Conservation (phyloP, 495 filamentous ascomycete genomes). For the Mycothermus thermophilus region DNA sequence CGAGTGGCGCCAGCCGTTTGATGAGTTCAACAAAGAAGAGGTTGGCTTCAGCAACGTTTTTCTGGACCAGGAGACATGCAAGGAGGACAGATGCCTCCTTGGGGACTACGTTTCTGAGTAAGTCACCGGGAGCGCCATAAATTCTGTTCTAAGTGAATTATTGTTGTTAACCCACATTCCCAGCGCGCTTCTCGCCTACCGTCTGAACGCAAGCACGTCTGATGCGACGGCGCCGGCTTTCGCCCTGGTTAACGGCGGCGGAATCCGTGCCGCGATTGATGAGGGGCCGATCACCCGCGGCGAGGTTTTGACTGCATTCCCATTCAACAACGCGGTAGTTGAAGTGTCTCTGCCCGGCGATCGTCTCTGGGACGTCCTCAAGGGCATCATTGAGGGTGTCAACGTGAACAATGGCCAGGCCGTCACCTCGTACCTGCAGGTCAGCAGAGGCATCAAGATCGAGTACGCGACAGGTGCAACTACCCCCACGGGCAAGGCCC, state of each 20-base stretch:
- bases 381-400: slow-evolving; percentile 33
- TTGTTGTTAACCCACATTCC: too few species aligned
- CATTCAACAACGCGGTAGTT: slow-evolving; percentile 43
- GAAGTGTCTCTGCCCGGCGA: slow-evolving; percentile 31
- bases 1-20: slow-evolving; percentile 39
- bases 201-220: slow-evolving; percentile 23
- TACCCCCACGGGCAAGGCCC: slow-evolving; percentile 14
- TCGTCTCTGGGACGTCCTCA: slow-evolving; percentile 35
- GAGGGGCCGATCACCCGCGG: slow-evolving; percentile 37
- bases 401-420: slow-evolving; percentile 31
- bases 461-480: slow-evolving; percentile 29
- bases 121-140: too few species aligned
- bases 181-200: slow-evolving; percentile 42
- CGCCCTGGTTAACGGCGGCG: slow-evolving; percentile 42
- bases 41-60: slow-evolving; percentile 33
- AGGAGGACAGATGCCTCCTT: slow-evolving; percentile 35
- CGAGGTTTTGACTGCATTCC: slow-evolving; percentile 42
- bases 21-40: slow-evolving; percentile 31
- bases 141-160: too few species aligned
- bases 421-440: slow-evolving; percentile 40
- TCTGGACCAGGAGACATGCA: slow-evolving; percentile 39
- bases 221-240: slow-evolving; percentile 23
- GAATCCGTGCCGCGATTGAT: slow-evolving; percentile 43
- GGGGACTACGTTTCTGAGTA: slow-evolving; percentile 39
- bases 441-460: slow-evolving; percentile 33